Base-by-base conservation (phyloP, 2,329 filamentous ascomycete species). In the Colletotrichum euphorbiae region DNA sequence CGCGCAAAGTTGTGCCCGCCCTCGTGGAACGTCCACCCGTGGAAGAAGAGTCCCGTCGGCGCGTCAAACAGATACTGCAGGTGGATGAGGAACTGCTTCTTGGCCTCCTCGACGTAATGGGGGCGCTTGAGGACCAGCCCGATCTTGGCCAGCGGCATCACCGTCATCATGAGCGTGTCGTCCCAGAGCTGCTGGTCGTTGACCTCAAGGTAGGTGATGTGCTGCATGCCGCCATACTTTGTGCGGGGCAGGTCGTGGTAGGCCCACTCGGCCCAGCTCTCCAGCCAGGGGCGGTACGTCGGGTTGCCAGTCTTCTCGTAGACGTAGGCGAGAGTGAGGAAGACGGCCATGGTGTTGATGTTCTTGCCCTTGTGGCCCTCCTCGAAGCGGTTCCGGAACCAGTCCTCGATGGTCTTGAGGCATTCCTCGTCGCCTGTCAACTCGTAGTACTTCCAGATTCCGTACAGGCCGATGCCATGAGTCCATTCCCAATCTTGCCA, bases 401-500 rank as follows among this genome's bases (percentile, higher is more conserved):
- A 95, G 65, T 87, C 84, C 74, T 91, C 85, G 72, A 94, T 93
- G 69, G 91, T 89, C 69, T 83, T 78, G 19, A 93, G 84, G 62
- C 87, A 86, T 33, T 81, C 78, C 1, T 82, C 77, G 33, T 90
- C 87, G 52, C 88, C 89, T 0, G 90, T 93, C 71, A 94, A 80
- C 66, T 89, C 87, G 79, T 94, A 91, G 82, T 94, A 94, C 76
- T 93, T 91, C 89, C 90, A 94, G 62, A 95, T 87, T 31, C 92
- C 92, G 78, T 94, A 93, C 19, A 94, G 87, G 5, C 92, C 92
- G 74, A 94, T 88, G 48, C 92, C 91, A 77, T 94, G 91, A 1
- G 91, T 93, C 90, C 91, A 93, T 80, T 94, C 91, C 92, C 92
- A 94, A 75, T 90, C 90, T 71, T 91, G 86, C 92, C 92, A 95